phyloP scores from a whole-genome alignment of 73 alveolate species.

The Tetrahymena thermophila region DNA sequence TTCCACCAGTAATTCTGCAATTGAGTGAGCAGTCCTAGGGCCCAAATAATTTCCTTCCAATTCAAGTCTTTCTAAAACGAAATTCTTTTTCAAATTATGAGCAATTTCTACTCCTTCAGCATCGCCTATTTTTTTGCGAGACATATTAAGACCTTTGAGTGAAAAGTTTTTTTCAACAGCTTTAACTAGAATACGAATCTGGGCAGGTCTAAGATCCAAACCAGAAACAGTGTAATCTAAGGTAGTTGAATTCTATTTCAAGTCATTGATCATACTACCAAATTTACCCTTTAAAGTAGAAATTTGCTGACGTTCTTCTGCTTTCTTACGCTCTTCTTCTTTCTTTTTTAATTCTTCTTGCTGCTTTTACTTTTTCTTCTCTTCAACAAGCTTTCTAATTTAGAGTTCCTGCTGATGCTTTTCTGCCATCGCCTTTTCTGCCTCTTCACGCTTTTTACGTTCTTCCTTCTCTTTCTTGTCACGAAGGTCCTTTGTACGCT shows the following conservation, averaged over 20 bases:
- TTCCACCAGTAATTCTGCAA: conserved; percentile 40
- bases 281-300: conserved; percentile 33
- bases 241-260: conserved; percentile 8
- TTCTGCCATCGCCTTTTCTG: conserved; percentile 1
- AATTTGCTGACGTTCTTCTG: conserved; percentile 23
- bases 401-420: background rate
- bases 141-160: conserved; percentile 33
- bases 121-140: conserved; percentile 37
- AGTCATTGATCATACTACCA: conserved; percentile 36
- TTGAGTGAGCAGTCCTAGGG: conserved; percentile 14
- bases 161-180: conserved; percentile 35
- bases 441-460: background rate
- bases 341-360: conserved; percentile 1
- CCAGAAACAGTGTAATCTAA: conserved; percentile 40
- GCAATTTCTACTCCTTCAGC: conserved; percentile 34
- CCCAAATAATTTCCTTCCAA: conserved; percentile 51
- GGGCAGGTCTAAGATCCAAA: conserved; percentile 38
- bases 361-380: background rate
- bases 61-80: conserved; percentile 50
- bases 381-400: background rate
- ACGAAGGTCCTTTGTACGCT: conserved; percentile 30
- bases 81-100: conserved; percentile 36
- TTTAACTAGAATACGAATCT: conserved; percentile 29
- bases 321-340: conserved; percentile 17
- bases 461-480: conserved; percentile 26